These are phyloP conservation scores for Colletotrichum tanaceti DNA, from an alignment of 2,329 filamentous ascomycete genomes.

Conservation along the genomic window DNA sequence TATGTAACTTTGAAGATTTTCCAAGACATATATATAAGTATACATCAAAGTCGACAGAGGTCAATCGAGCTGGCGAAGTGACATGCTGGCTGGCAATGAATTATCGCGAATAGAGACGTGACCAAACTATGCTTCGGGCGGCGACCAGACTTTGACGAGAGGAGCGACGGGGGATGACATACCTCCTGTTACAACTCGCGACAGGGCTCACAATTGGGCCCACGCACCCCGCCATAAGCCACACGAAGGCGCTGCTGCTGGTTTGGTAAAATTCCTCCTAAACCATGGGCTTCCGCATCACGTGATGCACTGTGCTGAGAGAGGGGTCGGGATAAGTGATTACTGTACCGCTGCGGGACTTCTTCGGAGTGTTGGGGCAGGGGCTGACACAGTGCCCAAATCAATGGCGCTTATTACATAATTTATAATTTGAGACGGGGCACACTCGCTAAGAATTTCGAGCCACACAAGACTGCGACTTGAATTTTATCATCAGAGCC, in stretches of 20 bases:
- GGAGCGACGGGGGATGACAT: too few species aligned
- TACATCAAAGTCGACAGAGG: too few species aligned
- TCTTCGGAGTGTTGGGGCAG: slow-evolving; percentile 14
- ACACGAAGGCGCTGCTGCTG: neutral
- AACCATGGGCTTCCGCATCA: neutral
- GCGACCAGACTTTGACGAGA: too few species aligned
- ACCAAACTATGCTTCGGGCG: too few species aligned
- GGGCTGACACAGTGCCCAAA: slow-evolving; percentile 7
- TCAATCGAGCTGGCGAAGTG: too few species aligned
- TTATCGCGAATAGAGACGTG: neutral
- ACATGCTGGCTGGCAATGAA: neutral
- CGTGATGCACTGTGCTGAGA: slow-evolving; percentile 15
- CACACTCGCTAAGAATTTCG: slow-evolving; percentile 45
- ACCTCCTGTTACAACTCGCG: neutral
- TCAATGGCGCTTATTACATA: slow-evolving; percentile 21
- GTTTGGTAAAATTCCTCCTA: too few species aligned
- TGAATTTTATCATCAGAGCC: slow-evolving; percentile 47
- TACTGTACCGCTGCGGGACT: neutral
- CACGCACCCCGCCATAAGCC: neutral
- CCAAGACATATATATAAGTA: neutral
- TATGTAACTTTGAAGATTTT: neutral
- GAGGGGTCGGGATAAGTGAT: neutral
- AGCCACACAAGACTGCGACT: slow-evolving; percentile 44
- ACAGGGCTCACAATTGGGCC: neutral
- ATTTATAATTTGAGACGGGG: slow-evolving; percentile 25